A percentile compares a stretch with the other conserved stretches of the same genome.
phyloP scores from a whole-genome alignment of 2,329 filamentous ascomycete genomes.

The Pseudogymnoascus sp. region DNA sequence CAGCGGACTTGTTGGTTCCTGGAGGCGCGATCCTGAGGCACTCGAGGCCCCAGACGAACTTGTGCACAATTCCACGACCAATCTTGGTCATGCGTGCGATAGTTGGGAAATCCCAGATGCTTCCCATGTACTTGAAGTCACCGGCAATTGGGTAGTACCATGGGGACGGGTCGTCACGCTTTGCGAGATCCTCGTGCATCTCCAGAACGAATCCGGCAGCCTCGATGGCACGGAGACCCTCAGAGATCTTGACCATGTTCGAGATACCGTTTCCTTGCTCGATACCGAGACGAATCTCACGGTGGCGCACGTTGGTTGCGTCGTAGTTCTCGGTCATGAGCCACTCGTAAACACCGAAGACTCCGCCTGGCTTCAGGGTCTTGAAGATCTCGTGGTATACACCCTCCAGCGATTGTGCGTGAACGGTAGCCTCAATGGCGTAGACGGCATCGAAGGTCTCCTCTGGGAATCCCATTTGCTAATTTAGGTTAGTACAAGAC shows the following conservation, averaged over 20 bases:
- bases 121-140: conserved; percentile 73
- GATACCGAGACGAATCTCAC: conserved; percentile 85
- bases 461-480: conserved; percentile 92
- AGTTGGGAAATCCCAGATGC: conserved; percentile 70
- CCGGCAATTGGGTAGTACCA: conserved; percentile 95
- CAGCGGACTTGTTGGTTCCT: conserved; percentile 90
- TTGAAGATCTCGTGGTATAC: conserved; percentile 94
- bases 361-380: conserved; percentile 88
- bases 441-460: conserved; percentile 93
- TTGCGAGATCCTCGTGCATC: conserved; percentile 78
- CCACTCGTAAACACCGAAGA: conserved; percentile 98
- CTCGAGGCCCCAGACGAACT: conserved; percentile 70
- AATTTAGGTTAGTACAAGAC: conserved; percentile 11
- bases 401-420: conserved; percentile 81
- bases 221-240: conserved; percentile 75
- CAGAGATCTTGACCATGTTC: conserved; percentile 87
- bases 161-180: conserved; percentile 63
- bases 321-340: conserved; percentile 96
- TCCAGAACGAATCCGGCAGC: conserved; percentile 78
- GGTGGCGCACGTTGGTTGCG: conserved; percentile 77
- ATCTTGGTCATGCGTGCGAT: conserved; percentile 83
- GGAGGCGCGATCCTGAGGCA: conserved; percentile 63
- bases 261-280: conserved; percentile 95
- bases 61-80: conserved; percentile 68
- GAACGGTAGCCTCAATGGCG: conserved; percentile 93